phyloP scores from a whole-genome alignment of 1,284 basidiomycete species.

The Testicularia cyperi region DNA sequence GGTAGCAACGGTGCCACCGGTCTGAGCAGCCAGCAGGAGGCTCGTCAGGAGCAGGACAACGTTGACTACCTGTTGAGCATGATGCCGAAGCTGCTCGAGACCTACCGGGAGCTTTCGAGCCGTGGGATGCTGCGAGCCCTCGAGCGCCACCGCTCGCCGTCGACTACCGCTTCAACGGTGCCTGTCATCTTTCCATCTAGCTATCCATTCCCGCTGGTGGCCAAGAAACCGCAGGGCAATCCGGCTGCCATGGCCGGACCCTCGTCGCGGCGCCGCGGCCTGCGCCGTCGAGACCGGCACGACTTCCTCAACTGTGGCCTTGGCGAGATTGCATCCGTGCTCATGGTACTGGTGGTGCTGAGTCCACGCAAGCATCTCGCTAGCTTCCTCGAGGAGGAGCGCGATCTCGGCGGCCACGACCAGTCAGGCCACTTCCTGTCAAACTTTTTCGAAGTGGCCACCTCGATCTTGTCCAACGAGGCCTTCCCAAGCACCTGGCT shows the following conservation, averaged over 20 bases:
- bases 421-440: constrained; percentile 70
- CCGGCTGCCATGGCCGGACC: constrained; percentile 31
- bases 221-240: constrained; percentile 67
- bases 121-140: constrained; percentile 71
- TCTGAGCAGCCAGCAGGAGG: constrained; percentile 1
- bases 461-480: constrained; percentile 80
- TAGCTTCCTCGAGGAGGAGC: constrained; percentile 68
- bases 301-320: constrained; percentile 72
- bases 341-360: constrained; percentile 78
- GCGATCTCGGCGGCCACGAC: constrained; percentile 48
- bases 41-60: constrained; percentile 81
- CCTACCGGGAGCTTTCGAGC: constrained; percentile 79
- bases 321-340: constrained; percentile 82
- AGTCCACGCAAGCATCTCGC: constrained; percentile 76
- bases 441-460: constrained; percentile 78
- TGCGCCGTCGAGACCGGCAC: constrained; percentile 21
- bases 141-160: constrained; percentile 67
- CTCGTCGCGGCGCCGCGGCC: constrained; percentile 34
- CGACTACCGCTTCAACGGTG: constrained; percentile 68
- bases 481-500: constrained; percentile 90
- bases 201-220: constrained; percentile 84
- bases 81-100: constrained; percentile 80
- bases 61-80: constrained; percentile 84
- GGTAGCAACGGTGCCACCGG: neutral
- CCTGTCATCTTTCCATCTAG: constrained; percentile 89